Percentiles rank a stretch among this genome's conserved stretches.
phyloP scores from a whole-genome alignment of 371 early-diverging fungal species.

The Mortierella sp. region DNA sequence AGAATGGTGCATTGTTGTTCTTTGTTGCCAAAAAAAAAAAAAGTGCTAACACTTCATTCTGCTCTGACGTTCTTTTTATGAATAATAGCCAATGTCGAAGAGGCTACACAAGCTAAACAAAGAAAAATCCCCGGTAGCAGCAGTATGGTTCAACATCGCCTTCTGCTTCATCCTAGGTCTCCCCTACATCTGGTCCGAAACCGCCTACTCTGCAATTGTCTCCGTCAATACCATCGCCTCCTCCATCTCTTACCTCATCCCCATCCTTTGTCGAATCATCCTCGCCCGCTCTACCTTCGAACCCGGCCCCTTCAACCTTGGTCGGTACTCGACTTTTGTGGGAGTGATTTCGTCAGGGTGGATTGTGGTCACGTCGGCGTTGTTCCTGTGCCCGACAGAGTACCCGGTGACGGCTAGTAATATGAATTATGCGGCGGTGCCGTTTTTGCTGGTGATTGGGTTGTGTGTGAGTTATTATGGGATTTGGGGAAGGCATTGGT shows the following conservation, averaged over 20 bases:
- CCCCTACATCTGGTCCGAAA: conserved; percentile 64
- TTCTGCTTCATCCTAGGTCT: conserved; percentile 64
- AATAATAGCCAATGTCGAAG: conserved; percentile 61
- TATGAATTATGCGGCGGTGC: conserved; percentile 71
- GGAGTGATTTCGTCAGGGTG: conserved; percentile 64
- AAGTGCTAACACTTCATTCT: neutral
- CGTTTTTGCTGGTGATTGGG: conserved; percentile 60
- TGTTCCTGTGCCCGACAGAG: conserved; percentile 73
- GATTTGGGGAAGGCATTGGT: conserved; percentile 68
- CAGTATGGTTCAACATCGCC: conserved; percentile 54
- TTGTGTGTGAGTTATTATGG: conserved; percentile 62
- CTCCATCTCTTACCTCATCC: conserved; percentile 77
- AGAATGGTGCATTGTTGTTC: too few relatives aligned
- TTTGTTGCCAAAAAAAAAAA: neutral
- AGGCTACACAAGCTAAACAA: conserved; percentile 63
- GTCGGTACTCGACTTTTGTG: conserved; percentile 61
- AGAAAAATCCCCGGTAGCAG: conserved; percentile 62
- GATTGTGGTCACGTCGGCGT: conserved; percentile 67
- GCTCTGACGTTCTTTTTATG: neutral
- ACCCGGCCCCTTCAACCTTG: conserved; percentile 71
- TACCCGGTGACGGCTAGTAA: conserved; percentile 72
- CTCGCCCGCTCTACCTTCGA: conserved; percentile 66
- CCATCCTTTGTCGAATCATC: conserved; percentile 69
- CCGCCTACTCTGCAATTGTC: conserved; percentile 74
- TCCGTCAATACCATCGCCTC: conserved; percentile 79